Evolutionary conservation across 228 moss, liverwort and hornwort species (phyloP), one percentile per base, ranked within the genome.

Genomic region (Sphagnum fallax): DNA sequence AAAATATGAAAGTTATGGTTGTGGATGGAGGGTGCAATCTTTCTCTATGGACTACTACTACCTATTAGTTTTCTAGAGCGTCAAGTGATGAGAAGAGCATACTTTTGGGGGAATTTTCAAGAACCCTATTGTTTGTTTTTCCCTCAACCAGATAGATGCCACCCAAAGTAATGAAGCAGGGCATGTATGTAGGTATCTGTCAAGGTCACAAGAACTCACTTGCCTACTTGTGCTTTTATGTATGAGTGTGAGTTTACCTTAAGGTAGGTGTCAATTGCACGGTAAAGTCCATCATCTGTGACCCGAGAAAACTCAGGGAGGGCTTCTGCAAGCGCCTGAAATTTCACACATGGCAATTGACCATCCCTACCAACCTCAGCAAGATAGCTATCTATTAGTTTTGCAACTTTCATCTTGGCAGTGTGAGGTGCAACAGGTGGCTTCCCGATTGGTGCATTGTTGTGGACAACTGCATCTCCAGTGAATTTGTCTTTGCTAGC

Each of bases 251-350:
- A 8, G 9, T 11, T 6, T 75, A 84, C 81, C 81, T 81, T 81
- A 58, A 85, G 81, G 64, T 81, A 85, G 15, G 85, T 85, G 53
- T 85, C 85, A n/a, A 85, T 71, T 51, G 85, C 81, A 59, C 78
- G 78, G 71, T 85, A 85, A 49, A 85, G 74, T 16, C 85, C 85
- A 53, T 85, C 81, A 50, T 85, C 85, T 6, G 85, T 78, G 14
- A 52, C 79, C 60, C 85, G 60, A 0, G 85, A 78, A 48, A 78
- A 73, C 47, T 85, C 81, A 4, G 81, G 85, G 2, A 81, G 55
- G 52, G 81, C 74, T 64, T 85, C 85, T 11, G 85, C 85, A 5
- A 85, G 75, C 48, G 74, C 65, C 32, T 77, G 76, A 50, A 85
- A 85, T 53, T 85, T 81, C 5, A 52, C 47, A 52, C 75, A 18